Conservation (phyloP, 495 filamentous ascomycete species). For the Tuber calosporum region DNA sequence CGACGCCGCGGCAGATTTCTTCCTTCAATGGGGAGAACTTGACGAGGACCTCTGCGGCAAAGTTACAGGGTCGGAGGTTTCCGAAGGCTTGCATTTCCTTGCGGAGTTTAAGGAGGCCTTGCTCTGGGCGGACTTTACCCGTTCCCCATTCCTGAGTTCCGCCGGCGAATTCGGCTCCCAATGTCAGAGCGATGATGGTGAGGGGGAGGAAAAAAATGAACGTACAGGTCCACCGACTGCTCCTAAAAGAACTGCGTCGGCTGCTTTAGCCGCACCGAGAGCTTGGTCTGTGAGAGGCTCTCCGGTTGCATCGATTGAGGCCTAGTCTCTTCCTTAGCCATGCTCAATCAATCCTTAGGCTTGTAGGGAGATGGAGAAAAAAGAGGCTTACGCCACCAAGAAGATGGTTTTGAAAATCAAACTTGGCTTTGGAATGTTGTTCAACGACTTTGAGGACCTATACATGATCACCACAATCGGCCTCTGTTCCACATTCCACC, state of each 20-base stretch:
- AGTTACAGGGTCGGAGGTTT: slow-evolving; percentile 96
- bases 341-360: not conserved
- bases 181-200: not conserved
- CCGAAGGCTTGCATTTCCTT: slow-evolving; percentile 92
- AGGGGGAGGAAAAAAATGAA: slow-evolving; percentile 13
- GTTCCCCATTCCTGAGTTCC: slow-evolving; percentile 73
- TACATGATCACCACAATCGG: slow-evolving; percentile 9
- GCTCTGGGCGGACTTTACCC: slow-evolving; percentile 80
- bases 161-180: slow-evolving; percentile 2
- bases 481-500: not conserved
- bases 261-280: slow-evolving; percentile 74
- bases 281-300: slow-evolving; percentile 75
- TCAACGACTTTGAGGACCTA: slow-evolving; percentile 73
- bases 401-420: slow-evolving; percentile 88
- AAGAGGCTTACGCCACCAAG: slow-evolving; percentile 74
- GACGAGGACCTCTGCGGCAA: slow-evolving; percentile 82
- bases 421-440: slow-evolving; percentile 59
- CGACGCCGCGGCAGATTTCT: slow-evolving; percentile 72
- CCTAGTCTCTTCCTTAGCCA: slow-evolving; percentile 45
- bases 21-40: slow-evolving; percentile 83
- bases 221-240: slow-evolving; percentile 86
- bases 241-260: slow-evolving; percentile 87
- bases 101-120: slow-evolving; percentile 86
- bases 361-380: not conserved
- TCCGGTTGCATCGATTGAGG: slow-evolving; percentile 79